These are phyloP conservation scores for Fraxinus dipetala DNA, from an alignment of 305 asterid species.

Conservation along the genomic window DNA sequence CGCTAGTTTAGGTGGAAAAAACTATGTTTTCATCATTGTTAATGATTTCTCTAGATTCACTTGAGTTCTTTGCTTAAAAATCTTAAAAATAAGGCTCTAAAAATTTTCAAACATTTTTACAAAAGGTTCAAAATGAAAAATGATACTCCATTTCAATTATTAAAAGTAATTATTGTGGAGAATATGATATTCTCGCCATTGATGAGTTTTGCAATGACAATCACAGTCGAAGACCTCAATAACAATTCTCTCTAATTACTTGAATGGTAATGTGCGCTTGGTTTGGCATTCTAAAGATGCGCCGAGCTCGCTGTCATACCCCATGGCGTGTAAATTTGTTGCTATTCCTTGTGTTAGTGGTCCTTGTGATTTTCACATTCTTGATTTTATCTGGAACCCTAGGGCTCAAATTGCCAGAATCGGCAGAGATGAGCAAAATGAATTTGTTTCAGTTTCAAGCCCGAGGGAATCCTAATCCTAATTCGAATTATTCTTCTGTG, in stretches of 20 bases:
- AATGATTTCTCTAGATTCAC: no score
- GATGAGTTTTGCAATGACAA: no score
- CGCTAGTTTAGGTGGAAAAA: no score
- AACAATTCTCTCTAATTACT: background rate
- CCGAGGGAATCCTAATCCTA: background rate
- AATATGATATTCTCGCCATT: no score
- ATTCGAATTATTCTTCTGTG: background rate
- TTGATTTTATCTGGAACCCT: slow-evolving; percentile 19
- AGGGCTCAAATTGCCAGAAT: slow-evolving; percentile 3
- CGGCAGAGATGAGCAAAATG: background rate
- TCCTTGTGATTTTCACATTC: slow-evolving; percentile 25
- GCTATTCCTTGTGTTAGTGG: slow-evolving; percentile 22
- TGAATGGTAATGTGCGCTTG: background rate
- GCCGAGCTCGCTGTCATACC: slow-evolving; percentile 3
- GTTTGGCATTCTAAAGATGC: background rate
- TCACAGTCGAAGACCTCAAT: no score
- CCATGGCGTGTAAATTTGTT: slow-evolving; percentile 26
- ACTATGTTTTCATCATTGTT: no score
- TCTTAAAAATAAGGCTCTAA: no score
- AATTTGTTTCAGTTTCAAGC: background rate
- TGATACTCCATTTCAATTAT: no score
- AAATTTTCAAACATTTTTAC: no score
- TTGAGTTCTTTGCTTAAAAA: no score
- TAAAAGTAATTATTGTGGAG: no score
- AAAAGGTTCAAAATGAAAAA: no score